Evolutionary conservation across 345 rosid genomes (phyloP).

Genomic region (Populus pruinosa): DNA sequence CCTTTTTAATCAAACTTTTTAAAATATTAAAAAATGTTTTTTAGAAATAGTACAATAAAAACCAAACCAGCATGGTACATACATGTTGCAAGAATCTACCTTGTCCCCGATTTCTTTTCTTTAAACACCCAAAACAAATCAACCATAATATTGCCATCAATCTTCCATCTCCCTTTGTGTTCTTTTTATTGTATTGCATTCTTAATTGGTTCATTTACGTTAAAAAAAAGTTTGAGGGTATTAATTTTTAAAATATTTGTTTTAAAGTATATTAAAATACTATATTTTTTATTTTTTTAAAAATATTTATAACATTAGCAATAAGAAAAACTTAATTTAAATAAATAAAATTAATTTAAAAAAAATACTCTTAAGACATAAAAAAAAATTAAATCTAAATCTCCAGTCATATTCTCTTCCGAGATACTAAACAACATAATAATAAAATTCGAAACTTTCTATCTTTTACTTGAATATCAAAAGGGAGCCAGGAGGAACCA

Average conservation of each 20-base stretch:
- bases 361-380: too few relatives aligned
- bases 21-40: too few relatives aligned
- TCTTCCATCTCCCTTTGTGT: neutral
- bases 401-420: neutral
- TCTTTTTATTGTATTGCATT: neutral
- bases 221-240: too few relatives aligned
- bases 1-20: too few relatives aligned
- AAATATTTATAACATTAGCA: too few relatives aligned
- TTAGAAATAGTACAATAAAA: too few relatives aligned
- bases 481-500: slow-evolving; percentile 10
- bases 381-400: neutral
- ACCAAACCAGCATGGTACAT: neutral
- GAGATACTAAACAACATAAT: neutral
- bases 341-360: too few relatives aligned
- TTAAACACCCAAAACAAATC: neutral
- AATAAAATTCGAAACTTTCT: slow-evolving; percentile 10
- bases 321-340: too few relatives aligned
- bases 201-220: neutral
- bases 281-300: too few relatives aligned
- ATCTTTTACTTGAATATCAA: slow-evolving; percentile 6
- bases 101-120: neutral
- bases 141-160: neutral
- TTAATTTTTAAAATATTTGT: too few relatives aligned
- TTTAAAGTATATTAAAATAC: too few relatives aligned
- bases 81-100: neutral